Percentiles rank a stretch among this genome's conserved stretches.
These are phyloP conservation scores for Nidularia sp. DNA, from an alignment of 768 basidiomycete species.

Conservation along the genomic window DNA sequence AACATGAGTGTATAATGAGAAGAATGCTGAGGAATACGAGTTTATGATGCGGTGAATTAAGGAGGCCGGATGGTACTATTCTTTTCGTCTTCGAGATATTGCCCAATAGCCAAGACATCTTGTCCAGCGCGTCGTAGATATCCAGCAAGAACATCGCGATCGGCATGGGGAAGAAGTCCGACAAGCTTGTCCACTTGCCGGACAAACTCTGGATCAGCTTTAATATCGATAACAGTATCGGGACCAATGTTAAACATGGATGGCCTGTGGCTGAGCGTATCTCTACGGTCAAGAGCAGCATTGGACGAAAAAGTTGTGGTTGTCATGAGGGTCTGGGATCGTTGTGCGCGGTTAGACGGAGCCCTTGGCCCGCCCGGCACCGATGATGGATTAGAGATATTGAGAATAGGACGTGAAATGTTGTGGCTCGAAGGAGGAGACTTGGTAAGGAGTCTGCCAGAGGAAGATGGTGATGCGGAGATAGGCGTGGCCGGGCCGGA, in stretches of 20 bases:
- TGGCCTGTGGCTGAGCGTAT: constrained; percentile 28
- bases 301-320: constrained; percentile 24
- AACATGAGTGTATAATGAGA: too few relatives aligned
- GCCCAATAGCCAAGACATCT: constrained; percentile 82
- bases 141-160: constrained; percentile 59
- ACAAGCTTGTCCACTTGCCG: constrained; percentile 69
- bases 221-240: constrained; percentile 28
- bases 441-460: constrained; percentile 4
- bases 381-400: constrained; percentile 37
- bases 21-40: too few relatives aligned
- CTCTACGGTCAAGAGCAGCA: constrained; percentile 16
- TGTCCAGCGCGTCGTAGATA: constrained; percentile 74
- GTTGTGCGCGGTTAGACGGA: constrained; percentile 53
- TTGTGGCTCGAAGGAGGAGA: constrained; percentile 7
- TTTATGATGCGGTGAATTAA: neutral
- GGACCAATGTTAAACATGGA: constrained; percentile 28
- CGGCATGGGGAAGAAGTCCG: constrained; percentile 69
- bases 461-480: constrained; percentile 3
- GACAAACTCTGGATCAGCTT: constrained; percentile 51
- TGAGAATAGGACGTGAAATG: constrained; percentile 22
- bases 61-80: constrained; percentile 52
- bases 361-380: constrained; percentile 77
- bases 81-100: constrained; percentile 82
- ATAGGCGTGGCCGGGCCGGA: constrained; percentile 5
- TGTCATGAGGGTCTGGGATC: constrained; percentile 64